Evolutionary conservation across 2,329 filamentous ascomycete species (phyloP), one percentile per base, ranked within the genome.

Genomic region (Geosmithia morbida): DNA sequence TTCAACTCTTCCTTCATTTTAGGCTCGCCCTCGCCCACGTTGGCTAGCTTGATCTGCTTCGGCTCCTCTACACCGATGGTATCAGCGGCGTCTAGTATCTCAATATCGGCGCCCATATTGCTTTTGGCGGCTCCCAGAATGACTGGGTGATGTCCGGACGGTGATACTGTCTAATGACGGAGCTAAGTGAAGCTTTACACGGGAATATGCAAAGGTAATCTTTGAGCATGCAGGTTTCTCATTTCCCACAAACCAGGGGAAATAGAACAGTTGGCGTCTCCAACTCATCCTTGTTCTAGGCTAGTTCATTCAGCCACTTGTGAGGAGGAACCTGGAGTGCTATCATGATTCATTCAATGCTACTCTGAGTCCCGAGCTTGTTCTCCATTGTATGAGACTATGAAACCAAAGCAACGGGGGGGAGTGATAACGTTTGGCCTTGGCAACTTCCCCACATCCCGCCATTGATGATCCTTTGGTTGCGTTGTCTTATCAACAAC

Each of bases 1-100:
- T 56, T 58, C 16, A 46, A 52, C 37, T 61, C 61, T 14, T 59
- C 53, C 18, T 46, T 41, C 44, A 46, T 13, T 44, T 52, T 54
- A 22, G 47, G 45, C 26, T 50, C 49, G 42, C 45, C 44, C n/a
- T 46, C 29, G 26, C 43, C 26, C 14, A 33, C 33, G 33, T 37
- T 11, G 14, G 33, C 33, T 37, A 11, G 33, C 33, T 37, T 37
- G 6, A 16, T 37, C 33, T 37, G 33, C 33, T 37, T 37, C 11
- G 33, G 33, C 33, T 37, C 33, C 33, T 37, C 33, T 11, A 11
- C 33, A 37, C 33, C 33, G 11, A 37, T 37, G 33, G 11, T 13
- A 37, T 37, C 33, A 13, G 33, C 11, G 33, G 6, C 33, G 33
- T 11, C 22, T 26, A 5, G 33, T 37, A 16, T 37, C 33, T 37